Percentiles rank a stretch among this genome's conserved stretches.
Evolutionary conservation across 2,329 filamentous ascomycete species (phyloP).

Genomic region (Alternaria postmessia): DNA sequence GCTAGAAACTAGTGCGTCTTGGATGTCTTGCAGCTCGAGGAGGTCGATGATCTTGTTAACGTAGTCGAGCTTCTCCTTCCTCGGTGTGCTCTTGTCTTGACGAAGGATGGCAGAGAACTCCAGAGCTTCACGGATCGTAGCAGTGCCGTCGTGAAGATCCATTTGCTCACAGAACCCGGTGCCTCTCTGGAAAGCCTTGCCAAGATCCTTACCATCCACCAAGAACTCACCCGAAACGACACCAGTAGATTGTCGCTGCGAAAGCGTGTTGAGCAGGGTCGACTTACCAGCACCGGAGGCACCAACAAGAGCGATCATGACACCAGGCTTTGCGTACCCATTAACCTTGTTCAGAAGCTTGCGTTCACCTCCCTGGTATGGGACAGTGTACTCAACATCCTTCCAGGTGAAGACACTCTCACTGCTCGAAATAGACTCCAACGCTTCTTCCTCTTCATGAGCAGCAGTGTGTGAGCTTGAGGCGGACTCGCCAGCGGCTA

Average conservation of each 20-base stretch:
- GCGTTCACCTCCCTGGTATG: slow-evolving; percentile 68
- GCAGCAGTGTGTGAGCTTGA: slow-evolving; percentile 28
- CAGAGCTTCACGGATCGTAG: slow-evolving; percentile 72
- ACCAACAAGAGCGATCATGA: slow-evolving; percentile 83
- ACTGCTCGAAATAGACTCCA: slow-evolving; percentile 49
- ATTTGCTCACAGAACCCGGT: slow-evolving; percentile 78
- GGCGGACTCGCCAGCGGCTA: slow-evolving; percentile 36
- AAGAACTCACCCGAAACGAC: slow-evolving; percentile 73
- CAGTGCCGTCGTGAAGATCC: slow-evolving; percentile 73
- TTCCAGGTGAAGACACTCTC: slow-evolving; percentile 52
- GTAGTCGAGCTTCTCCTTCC: slow-evolving; percentile 70
- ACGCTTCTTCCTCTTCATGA: slow-evolving; percentile 39
- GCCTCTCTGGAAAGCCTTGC: slow-evolving; percentile 67
- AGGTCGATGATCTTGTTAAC: slow-evolving; percentile 72
- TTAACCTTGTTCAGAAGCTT: slow-evolving; percentile 73
- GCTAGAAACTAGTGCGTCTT: slow-evolving; percentile 71
- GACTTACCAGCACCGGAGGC: slow-evolving; percentile 85
- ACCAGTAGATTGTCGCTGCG: slow-evolving; percentile 74
- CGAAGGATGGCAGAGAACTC: slow-evolving; percentile 73
- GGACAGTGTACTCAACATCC: slow-evolving; percentile 71
- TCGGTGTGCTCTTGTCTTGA: slow-evolving; percentile 64
- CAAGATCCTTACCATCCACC: slow-evolving; percentile 71
- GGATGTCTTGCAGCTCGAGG: slow-evolving; percentile 69
- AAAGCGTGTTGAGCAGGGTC: slow-evolving; percentile 78
- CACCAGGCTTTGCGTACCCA: slow-evolving; percentile 80